Conservation (phyloP, 176 grass and related monocot species). For the Themeda triandra region DNA sequence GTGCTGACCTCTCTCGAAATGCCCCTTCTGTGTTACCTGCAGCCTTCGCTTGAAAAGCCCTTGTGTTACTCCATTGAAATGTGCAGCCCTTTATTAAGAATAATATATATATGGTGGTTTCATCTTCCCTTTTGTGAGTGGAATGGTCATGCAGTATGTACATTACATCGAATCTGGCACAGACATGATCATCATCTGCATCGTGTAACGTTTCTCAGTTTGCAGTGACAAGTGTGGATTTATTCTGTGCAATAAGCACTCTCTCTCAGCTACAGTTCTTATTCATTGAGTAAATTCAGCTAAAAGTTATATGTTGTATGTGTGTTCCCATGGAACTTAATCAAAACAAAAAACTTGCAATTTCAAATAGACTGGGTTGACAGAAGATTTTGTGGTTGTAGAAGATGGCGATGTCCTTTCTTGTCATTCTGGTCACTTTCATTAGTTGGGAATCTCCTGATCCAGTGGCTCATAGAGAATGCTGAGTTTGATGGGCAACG, state of each 20-base stretch:
- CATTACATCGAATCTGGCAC: not conserved
- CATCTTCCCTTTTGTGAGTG: slow-evolving; percentile 1
- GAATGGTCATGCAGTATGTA: slow-evolving; percentile 18
- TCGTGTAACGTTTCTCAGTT: not conserved
- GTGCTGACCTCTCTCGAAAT: not conserved
- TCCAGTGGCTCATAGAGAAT: not conserved
- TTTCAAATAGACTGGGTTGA: not conserved
- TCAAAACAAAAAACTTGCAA: not conserved
- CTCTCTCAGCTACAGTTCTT: not conserved
- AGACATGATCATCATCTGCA: not conserved
- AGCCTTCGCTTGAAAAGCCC: not conserved
- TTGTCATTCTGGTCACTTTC: not conserved
- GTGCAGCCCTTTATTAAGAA: slow-evolving; percentile 30
- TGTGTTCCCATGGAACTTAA: not conserved
- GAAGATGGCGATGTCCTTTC: not conserved
- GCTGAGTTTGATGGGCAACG: not conserved
- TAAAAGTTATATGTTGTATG: not conserved
- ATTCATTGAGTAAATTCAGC: not conserved
- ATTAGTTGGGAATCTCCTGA: not conserved
- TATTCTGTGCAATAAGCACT: not conserved
- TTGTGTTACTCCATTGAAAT: not conserved
- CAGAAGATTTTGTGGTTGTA: not conserved
- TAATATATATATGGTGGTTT: slow-evolving; percentile 19
- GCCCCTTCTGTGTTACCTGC: not conserved
- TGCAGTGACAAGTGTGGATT: not conserved